Conservation (phyloP, 2,329 filamentous ascomycete species). For the Knufia fluminis region DNA sequence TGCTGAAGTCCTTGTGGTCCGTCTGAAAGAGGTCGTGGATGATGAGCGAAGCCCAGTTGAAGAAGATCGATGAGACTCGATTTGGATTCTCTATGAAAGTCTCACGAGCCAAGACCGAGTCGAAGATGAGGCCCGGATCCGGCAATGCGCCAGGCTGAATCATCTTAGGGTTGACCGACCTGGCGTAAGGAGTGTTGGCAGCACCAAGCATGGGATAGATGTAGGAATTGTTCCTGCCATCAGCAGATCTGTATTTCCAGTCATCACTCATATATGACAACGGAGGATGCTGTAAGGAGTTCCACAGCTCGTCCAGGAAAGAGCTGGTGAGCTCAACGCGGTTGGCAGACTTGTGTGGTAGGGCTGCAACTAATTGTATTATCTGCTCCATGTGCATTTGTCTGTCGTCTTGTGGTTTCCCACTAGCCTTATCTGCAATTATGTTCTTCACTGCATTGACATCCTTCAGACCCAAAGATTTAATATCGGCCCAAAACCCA, state of each 20-base stretch:
- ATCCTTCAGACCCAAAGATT: constrained; percentile 48
- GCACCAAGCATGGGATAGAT: constrained; percentile 56
- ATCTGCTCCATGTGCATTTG: constrained; percentile 67
- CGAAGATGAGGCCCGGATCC: constrained; percentile 48
- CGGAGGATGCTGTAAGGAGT: constrained; percentile 63
- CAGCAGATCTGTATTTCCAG: constrained; percentile 57
- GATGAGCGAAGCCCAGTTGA: constrained; percentile 64
- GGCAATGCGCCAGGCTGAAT: constrained; percentile 56
- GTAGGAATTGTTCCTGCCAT: constrained; percentile 65
- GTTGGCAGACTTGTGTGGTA: constrained; percentile 54
- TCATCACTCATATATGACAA: constrained; percentile 47
- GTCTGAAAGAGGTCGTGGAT: constrained; percentile 69
- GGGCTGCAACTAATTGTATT: constrained; percentile 57
- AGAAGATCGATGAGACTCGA: constrained; percentile 62
- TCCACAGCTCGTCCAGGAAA: constrained; percentile 63
- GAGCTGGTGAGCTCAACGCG: constrained; percentile 55
- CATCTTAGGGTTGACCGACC: constrained; percentile 48
- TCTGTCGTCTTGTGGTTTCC: constrained; percentile 61
- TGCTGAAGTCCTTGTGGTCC: constrained; percentile 49
- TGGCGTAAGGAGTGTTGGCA: constrained; percentile 58
- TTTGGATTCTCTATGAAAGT: constrained; percentile 51
- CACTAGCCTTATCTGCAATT: constrained; percentile 53
- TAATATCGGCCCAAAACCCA: constrained; percentile 49
- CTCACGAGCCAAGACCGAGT: constrained; percentile 35
- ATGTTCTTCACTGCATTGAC: constrained; percentile 54